These are phyloP conservation scores for Apiospora kogelbergensis DNA, from an alignment of 2,329 filamentous ascomycete species.

Conservation along the genomic window DNA sequence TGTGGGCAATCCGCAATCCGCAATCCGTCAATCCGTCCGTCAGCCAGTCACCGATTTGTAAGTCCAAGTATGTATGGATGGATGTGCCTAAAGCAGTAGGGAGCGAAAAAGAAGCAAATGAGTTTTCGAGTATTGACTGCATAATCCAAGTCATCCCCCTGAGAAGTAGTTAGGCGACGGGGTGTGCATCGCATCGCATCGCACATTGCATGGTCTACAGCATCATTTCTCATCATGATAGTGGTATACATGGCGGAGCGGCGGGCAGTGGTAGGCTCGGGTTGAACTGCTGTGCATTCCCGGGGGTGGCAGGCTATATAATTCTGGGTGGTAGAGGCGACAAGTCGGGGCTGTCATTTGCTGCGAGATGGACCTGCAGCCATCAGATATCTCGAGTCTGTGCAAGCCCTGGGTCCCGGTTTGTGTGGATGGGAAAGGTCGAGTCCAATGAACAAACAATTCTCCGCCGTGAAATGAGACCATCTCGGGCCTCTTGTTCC, in stretches of 20 bases:
- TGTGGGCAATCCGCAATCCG: not conserved
- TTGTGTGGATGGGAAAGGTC: conserved; percentile 1
- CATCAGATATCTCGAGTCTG: conserved; percentile 1
- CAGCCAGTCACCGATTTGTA: not conserved
- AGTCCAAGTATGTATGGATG: not conserved
- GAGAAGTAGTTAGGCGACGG: not conserved
- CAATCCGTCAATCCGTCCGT: not conserved
- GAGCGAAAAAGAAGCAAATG: not conserved
- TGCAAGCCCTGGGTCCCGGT: not conserved
- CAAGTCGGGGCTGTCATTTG: conserved; percentile 2
- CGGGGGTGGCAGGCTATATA: not conserved
- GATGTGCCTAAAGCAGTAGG: not conserved
- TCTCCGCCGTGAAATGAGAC: conserved; percentile 3
- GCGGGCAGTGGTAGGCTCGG: not conserved
- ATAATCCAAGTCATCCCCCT: not conserved
- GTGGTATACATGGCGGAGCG: not conserved
- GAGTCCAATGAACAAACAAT: conserved; percentile 8
- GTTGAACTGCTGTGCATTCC: not conserved
- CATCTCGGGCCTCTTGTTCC: not conserved
- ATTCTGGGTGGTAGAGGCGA: not conserved
- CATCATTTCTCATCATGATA: not conserved
- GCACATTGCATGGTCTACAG: not conserved
- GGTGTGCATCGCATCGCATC: conserved; percentile 5
- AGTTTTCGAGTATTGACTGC: not conserved
- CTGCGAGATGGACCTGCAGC: conserved; percentile 6